phyloP scores from a whole-genome alignment of 208 protist species.

The Leishmania turanica region DNA sequence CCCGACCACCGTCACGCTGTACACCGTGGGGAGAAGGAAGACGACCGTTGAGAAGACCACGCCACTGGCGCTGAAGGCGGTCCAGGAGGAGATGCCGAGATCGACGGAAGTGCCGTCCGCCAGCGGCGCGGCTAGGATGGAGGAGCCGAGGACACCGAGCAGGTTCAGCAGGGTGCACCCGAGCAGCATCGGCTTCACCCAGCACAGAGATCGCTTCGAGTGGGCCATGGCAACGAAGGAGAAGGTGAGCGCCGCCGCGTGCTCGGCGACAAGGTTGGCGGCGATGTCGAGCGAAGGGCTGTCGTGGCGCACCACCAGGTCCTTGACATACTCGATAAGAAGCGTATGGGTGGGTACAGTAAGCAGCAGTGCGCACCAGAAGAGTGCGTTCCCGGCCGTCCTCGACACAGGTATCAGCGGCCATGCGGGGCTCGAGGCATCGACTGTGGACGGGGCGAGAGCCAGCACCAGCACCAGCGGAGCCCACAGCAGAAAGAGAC shows the following conservation, averaged over 20 bases:
- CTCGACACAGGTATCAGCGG: slow-evolving; percentile 8
- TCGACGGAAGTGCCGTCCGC: slow-evolving; percentile 24
- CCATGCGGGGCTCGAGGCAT: no score
- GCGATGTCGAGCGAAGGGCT: slow-evolving; percentile 43
- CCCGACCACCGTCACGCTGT: slow-evolving; percentile 30
- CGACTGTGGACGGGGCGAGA: neutral
- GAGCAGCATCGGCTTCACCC: slow-evolving; percentile 58
- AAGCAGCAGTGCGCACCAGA: slow-evolving; percentile 34
- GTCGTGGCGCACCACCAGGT: slow-evolving; percentile 53
- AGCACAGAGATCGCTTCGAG: slow-evolving; percentile 41
- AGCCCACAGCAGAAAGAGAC: slow-evolving; percentile 22
- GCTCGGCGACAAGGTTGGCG: slow-evolving; percentile 65
- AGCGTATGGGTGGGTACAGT: slow-evolving; percentile 36
- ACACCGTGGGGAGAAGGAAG: slow-evolving; percentile 62
- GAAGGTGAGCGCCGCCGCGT: slow-evolving; percentile 61
- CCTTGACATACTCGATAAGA: slow-evolving; percentile 57
- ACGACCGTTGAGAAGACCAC: slow-evolving; percentile 42
- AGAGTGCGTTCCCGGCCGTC: slow-evolving; percentile 10
- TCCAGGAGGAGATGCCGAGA: slow-evolving; percentile 41
- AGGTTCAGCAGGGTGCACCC: slow-evolving; percentile 73
- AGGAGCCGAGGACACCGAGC: slow-evolving; percentile 60
- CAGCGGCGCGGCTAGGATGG: slow-evolving; percentile 42
- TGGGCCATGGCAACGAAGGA: slow-evolving; percentile 41
- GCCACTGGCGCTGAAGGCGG: slow-evolving; percentile 37
- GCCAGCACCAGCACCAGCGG: slow-evolving; percentile 23